These are phyloP conservation scores for Penicillium nucicola DNA, from an alignment of 495 filamentous ascomycete genomes.

Conservation along the genomic window DNA sequence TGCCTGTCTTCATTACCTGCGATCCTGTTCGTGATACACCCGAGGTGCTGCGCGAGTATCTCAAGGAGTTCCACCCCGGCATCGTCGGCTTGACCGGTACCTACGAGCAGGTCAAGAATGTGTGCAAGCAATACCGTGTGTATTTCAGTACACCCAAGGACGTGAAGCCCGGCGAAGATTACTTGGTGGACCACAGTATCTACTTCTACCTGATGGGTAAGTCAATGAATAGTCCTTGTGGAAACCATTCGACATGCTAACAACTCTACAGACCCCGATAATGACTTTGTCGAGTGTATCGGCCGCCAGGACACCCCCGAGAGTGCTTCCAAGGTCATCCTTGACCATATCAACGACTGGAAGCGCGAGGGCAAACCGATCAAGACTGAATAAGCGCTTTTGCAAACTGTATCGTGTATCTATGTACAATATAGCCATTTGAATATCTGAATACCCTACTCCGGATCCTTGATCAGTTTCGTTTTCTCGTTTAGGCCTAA, in stretches of 20 bases:
- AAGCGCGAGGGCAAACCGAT: conserved; percentile 51
- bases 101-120: conserved; percentile 85
- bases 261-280: conserved; percentile 71
- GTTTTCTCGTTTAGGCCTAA: neutral
- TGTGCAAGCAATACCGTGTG: conserved; percentile 92
- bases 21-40: conserved; percentile 91
- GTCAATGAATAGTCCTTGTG: conserved; percentile 6
- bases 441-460: conserved; percentile 31
- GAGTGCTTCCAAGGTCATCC: conserved; percentile 76
- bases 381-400: conserved; percentile 31
- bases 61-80: conserved; percentile 86
- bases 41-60: conserved; percentile 75
- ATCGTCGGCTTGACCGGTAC: conserved; percentile 89
- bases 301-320: conserved; percentile 91
- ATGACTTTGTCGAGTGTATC: conserved; percentile 96
- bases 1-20: conserved; percentile 90
- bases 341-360: conserved; percentile 91
- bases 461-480: neutral
- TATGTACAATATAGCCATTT: conserved; percentile 29
- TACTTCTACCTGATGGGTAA: conserved; percentile 98
- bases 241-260: conserved; percentile 2
- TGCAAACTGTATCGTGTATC: conserved; percentile 12
- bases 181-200: conserved; percentile 96
- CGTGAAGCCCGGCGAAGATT: conserved; percentile 90
- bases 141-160: conserved; percentile 92